Evolutionary conservation across 2,329 filamentous ascomycete genomes (phyloP), one percentile per base, ranked within the genome.

Genomic region (Coniochaeta sp.): DNA sequence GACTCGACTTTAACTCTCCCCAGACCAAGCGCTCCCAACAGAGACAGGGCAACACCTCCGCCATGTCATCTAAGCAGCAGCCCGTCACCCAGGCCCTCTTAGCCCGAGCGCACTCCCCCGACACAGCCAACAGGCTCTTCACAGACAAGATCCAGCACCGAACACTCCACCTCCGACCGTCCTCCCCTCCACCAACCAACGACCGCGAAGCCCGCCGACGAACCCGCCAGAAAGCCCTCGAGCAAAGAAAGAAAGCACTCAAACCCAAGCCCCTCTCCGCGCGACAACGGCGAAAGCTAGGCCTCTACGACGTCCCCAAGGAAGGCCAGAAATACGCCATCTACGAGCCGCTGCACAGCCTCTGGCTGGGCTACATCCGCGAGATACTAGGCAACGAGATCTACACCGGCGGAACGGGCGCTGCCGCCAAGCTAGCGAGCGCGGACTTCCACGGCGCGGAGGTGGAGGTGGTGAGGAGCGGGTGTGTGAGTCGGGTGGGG

Each of bases 371-470:
- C 3, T 99, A 99, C 68, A 87, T 94, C 62, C 81, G 84, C 51
- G 91, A 96, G 59, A 73, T 96, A 0, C 70, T 97, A 1, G 87
- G 86, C 5, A 63, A 81, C 51, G 78, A 81, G 55, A 65, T 82
- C 2, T 75, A 75, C 55, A 71, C 73, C 1, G 75, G 85, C 16
- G 81, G 80, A 0, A 71, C 80, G 3, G 69, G 69, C 6, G 78
- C 85, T 2, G 87, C 85, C 5, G 86, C 87, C 4, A 87, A 94
- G 67, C 72, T 99, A 30, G 84, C 82, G 42, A 89, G 86, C 52
- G 92, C 91, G 1, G 94, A 99, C 69, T 92, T 91, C 61, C 91
- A 97, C 66, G 94, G 94, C 1, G 91, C 92, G 14, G 74, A 83
- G 59, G 67, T 96, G 18, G 83, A 91, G 70, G 89, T 97, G 20